These are phyloP conservation scores for Atkinsonella hypoxylon DNA, from an alignment of 2,329 filamentous ascomycete species.

Conservation along the genomic window DNA sequence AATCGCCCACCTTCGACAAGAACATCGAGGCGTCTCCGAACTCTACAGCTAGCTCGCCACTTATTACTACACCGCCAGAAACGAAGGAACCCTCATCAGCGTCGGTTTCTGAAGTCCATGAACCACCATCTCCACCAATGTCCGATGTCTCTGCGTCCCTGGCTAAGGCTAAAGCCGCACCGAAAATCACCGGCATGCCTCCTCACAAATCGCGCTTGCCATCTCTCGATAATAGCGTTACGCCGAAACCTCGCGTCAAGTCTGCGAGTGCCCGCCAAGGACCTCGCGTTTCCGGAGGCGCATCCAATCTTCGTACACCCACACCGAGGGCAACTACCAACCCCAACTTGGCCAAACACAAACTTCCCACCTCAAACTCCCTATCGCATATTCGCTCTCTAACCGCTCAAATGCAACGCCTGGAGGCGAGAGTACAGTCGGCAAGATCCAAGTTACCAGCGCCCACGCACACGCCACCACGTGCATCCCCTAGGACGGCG, in stretches of 20 bases:
- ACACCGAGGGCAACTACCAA: slow-evolving; percentile 36
- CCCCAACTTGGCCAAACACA: slow-evolving; percentile 38
- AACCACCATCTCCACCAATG: slow-evolving; percentile 86
- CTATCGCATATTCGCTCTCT: slow-evolving; percentile 87
- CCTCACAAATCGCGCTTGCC: slow-evolving; percentile 41
- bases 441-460: slow-evolving; percentile 85
- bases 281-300: slow-evolving; percentile 34
- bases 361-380: slow-evolving; percentile 51
- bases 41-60: slow-evolving; percentile 83
- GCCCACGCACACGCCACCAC: slow-evolving; percentile 65
- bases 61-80: slow-evolving; percentile 74
- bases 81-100: slow-evolving; percentile 50
- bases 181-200: slow-evolving; percentile 16
- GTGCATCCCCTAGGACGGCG: slow-evolving; percentile 56
- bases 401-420: slow-evolving; percentile 92
- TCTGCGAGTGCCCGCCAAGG: slow-evolving; percentile 20
- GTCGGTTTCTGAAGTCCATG: slow-evolving; percentile 54
- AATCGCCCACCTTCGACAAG: slow-evolving; percentile 61
- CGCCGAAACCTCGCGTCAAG: slow-evolving; percentile 45
- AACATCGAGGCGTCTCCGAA: slow-evolving; percentile 62
- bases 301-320: slow-evolving; percentile 33
- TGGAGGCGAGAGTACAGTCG: slow-evolving; percentile 86
- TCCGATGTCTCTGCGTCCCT: slow-evolving; percentile 66
- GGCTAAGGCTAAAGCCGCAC: slow-evolving; percentile 37
- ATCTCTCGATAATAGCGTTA: slow-evolving; percentile 40